A percentile compares a stretch with the other conserved stretches of the same genome.
Conservation (phyloP, 495 filamentous ascomycete species). For the Penicillium egyptiacum region DNA sequence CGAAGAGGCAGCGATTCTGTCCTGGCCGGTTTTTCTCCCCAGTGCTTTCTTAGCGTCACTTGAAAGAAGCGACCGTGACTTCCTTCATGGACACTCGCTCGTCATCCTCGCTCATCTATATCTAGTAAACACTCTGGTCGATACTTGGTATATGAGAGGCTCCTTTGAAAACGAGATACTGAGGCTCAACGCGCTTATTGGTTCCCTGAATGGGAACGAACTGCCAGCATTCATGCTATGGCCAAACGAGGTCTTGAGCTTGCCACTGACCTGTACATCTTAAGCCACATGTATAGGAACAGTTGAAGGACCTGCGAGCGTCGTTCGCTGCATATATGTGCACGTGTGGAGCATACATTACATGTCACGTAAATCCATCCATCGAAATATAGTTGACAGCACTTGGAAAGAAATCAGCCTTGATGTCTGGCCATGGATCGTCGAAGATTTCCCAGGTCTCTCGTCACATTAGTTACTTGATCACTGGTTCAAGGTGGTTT, state of each 20-base stretch:
- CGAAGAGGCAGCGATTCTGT: constrained; percentile 22
- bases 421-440: no score
- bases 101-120: constrained; percentile 19
- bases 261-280: not conserved
- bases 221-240: constrained; percentile 8
- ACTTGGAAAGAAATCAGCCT: no score
- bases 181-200: not conserved
- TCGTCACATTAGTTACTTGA: no score
- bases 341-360: not conserved
- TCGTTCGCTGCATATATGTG: not conserved
- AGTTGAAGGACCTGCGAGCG: not conserved
- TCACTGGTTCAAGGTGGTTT: no score
- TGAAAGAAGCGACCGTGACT: constrained; percentile 1
- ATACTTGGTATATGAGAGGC: constrained; percentile 9
- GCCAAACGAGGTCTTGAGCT: constrained; percentile 4
- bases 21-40: constrained; percentile 12
- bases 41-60: constrained; percentile 10
- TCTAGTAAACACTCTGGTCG: constrained; percentile 4
- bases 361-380: not conserved
- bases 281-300: not conserved
- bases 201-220: not conserved
- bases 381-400: no score
- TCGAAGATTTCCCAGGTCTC: no score
- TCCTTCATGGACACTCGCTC: not conserved
- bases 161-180: constrained; percentile 2